A percentile compares a stretch with the other conserved stretches of the same genome.
These are phyloP conservation scores for Eimeria sp. DNA, from an alignment of 169 alveolate species.

Conservation along the genomic window DNA sequence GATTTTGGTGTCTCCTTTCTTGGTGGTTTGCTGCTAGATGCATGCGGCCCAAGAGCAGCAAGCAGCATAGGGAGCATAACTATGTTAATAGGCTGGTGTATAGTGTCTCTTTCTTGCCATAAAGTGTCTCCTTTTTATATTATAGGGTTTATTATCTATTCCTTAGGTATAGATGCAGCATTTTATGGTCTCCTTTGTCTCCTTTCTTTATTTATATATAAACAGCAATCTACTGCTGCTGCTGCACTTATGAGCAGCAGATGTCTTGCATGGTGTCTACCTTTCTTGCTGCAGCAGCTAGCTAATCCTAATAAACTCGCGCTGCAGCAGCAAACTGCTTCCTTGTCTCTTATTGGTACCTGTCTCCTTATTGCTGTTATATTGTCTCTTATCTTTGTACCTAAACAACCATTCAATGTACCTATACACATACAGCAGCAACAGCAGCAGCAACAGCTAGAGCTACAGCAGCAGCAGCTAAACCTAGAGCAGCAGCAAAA, in stretches of 20 bases:
- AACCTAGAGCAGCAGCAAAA: too few relatives aligned
- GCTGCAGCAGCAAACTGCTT: neutral
- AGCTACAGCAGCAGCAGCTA: slow-evolving; percentile 38
- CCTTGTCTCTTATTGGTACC: neutral
- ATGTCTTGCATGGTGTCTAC: slow-evolving; percentile 32
- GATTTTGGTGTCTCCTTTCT: slow-evolving; percentile 77
- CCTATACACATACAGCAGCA: slow-evolving; percentile 7
- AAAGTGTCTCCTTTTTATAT: neutral
- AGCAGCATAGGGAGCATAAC: neutral
- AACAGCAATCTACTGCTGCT: slow-evolving; percentile 18
- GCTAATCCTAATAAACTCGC: neutral
- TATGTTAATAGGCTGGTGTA: slow-evolving; percentile 76
- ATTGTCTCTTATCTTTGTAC: slow-evolving; percentile 8
- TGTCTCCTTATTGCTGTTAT: slow-evolving; percentile 14
- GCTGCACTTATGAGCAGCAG: slow-evolving; percentile 25
- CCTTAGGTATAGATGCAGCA: slow-evolving; percentile 75
- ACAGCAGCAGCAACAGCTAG: slow-evolving; percentile 45
- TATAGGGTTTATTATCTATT: slow-evolving; percentile 39
- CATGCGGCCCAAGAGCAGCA: slow-evolving; percentile 68
- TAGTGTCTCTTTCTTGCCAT: slow-evolving; percentile 21
- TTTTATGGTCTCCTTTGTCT: slow-evolving; percentile 64
- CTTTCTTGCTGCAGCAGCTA: slow-evolving; percentile 47
- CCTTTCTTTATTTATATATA: slow-evolving; percentile 29
- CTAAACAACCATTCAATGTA: slow-evolving; percentile 24
- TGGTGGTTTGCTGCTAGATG: slow-evolving; percentile 76